Evolutionary conservation across 1,139 yeast genomes (phyloP), one percentile per base, ranked within the genome.

Genomic region (Pichia sp.): DNA sequence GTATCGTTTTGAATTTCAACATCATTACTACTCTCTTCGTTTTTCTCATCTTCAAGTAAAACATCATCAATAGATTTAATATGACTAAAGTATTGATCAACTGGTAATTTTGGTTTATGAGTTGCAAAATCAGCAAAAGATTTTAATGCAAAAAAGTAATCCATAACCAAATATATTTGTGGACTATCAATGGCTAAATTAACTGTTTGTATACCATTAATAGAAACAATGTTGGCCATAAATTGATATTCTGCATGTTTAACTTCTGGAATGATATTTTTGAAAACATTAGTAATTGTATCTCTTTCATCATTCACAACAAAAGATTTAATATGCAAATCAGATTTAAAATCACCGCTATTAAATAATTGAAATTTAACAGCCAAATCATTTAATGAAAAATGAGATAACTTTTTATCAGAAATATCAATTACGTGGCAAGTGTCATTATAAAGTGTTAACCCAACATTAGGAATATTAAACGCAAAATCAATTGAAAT

Each of bases 161-260:
- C 98, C 52, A 92, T 67, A 0, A 97, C 97, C 41, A 92, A 64
- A 41, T 92, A 81, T 22, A 85, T 74, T 49, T 74, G 78, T 0
- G 97, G 97, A 51, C 82, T 84, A 53, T 89, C 95, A 11, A 90
- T 74, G 0, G 87, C 78, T 10, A 86, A 62, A 57, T 82, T 71
- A 2, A 77, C 64, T 5, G 37, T 33, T 6, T 40, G 38, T 7
- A 7, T n/a, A 20, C 30, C 33, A 35, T 82, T 75, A 5, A 77
- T 68, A 0, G 71, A 63, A 10, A 62, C 56, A 0, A 74, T 57
- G 27, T 74, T 70, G 3, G 86, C 78, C 66, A 76, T 69, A 53
- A 94, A 83, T 59, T 92, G 98, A 56, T 85, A 72, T 30, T 78
- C 78, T 2, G 76, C 79, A 35, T 79, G 77, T 4, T 71, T 65